Conservation (phyloP, 768 basidiomycete genomes). For the Galerina sulciceps region DNA sequence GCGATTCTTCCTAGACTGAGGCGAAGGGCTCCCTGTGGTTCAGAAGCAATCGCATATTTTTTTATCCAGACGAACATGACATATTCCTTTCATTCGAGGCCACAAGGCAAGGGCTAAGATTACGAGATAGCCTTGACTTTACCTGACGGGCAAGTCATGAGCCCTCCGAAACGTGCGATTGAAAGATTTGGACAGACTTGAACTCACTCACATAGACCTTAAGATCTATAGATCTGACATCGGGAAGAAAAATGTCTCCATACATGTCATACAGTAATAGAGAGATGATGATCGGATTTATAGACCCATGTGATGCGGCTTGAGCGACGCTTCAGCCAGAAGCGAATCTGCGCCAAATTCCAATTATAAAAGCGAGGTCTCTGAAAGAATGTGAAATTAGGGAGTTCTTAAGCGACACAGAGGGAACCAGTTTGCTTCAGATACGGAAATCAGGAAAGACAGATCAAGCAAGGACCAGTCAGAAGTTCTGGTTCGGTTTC, state of each 20-base stretch:
- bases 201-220: neutral
- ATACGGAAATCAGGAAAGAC: no score
- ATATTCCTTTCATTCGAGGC: slow-evolving; percentile 9
- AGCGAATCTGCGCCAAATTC: no score
- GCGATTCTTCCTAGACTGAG: neutral
- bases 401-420: no score
- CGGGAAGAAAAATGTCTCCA: slow-evolving; percentile 14
- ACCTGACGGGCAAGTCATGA: slow-evolving; percentile 5
- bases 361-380: no score
- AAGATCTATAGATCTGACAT: slow-evolving; percentile 15
- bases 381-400: no score
- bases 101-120: slow-evolving; percentile 4
- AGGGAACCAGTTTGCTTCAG: no score
- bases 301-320: slow-evolving; percentile 15
- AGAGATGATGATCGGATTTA: neutral
- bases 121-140: slow-evolving; percentile 7
- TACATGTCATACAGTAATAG: slow-evolving; percentile 12
- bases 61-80: slow-evolving; percentile 7
- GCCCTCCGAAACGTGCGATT: slow-evolving; percentile 2
- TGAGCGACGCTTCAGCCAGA: no score
- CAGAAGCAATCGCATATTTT: slow-evolving; percentile 15
- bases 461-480: neutral
- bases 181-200: neutral
- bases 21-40: neutral
- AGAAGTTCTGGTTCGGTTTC: neutral